phyloP scores from a whole-genome alignment of 352 stramenopile species.

The Pythium folliculosum region DNA sequence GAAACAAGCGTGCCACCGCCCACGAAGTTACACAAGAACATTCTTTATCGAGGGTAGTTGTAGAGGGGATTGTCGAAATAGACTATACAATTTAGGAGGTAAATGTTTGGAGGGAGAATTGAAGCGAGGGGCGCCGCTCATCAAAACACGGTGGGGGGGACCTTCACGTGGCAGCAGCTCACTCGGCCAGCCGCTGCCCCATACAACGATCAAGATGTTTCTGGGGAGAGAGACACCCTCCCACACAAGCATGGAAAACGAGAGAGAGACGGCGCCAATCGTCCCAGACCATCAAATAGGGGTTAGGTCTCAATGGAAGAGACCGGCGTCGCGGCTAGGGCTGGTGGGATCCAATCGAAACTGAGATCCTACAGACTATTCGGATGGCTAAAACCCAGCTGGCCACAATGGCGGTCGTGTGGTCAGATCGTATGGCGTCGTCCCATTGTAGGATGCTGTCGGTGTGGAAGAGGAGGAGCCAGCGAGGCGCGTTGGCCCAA shows the following conservation, averaged over 20 bases:
- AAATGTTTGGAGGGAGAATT: slow-evolving; percentile 1
- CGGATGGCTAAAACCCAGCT: slow-evolving; percentile 30
- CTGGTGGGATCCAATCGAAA: slow-evolving; percentile 14
- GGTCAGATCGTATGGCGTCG: slow-evolving; percentile 24
- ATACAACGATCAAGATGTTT: slow-evolving; percentile 24
- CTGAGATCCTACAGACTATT: slow-evolving; percentile 2
- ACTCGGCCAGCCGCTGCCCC: slow-evolving; percentile 4
- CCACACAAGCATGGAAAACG: neutral
- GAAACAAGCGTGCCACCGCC: too few relatives aligned
- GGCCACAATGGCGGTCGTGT: slow-evolving; percentile 7
- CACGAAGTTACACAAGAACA: neutral
- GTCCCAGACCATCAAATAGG: slow-evolving; percentile 21
- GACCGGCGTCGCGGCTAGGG: slow-evolving; percentile 21
- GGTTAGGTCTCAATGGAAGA: slow-evolving; percentile 26
- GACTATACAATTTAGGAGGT: neutral
- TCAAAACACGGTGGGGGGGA: slow-evolving; percentile 14
- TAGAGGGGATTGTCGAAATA: neutral
- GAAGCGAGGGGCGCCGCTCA: slow-evolving; percentile 25
- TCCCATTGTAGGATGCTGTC: slow-evolving; percentile 12
- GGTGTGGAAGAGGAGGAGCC: slow-evolving; percentile 19
- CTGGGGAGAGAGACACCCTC: slow-evolving; percentile 16
- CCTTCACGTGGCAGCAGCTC: slow-evolving; percentile 33
- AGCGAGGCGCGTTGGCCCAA: slow-evolving; percentile 5
- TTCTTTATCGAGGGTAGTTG: slow-evolving; percentile 1
- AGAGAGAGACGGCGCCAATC: slow-evolving; percentile 26